These are phyloP conservation scores for Coffea humblotiana DNA, from an alignment of 305 asterid species.

Conservation along the genomic window DNA sequence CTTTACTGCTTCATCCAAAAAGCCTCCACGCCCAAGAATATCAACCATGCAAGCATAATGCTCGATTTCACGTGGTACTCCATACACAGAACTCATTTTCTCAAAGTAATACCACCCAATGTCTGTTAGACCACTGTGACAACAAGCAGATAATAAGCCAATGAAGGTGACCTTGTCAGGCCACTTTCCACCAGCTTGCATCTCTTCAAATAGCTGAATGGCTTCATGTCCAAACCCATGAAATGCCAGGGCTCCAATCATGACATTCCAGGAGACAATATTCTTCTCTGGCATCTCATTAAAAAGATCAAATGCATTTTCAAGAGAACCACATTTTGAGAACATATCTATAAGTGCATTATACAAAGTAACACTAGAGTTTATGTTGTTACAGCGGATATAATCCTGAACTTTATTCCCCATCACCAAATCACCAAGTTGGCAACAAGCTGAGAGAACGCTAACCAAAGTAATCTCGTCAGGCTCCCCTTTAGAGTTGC, in stretches of 20 bases:
- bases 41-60: conserved; percentile 67
- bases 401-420: conserved; percentile 44
- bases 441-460: conserved; percentile 54
- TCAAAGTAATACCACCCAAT: conserved; percentile 37
- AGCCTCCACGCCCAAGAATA: conserved; percentile 59
- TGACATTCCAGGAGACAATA: conserved; percentile 54
- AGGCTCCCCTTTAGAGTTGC: conserved; percentile 37
- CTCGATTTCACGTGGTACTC: conserved; percentile 37
- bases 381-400: conserved; percentile 20
- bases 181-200: conserved; percentile 41
- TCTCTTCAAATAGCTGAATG: conserved; percentile 46
- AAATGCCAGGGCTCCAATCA: conserved; percentile 48
- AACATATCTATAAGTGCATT: conserved; percentile 69
- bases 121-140: conserved; percentile 57
- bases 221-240: conserved; percentile 51
- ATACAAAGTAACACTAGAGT: conserved; percentile 32
- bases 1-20: conserved; percentile 45
- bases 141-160: conserved; percentile 56
- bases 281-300: conserved; percentile 39
- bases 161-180: conserved; percentile 55
- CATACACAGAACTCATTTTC: conserved; percentile 20
- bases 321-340: conserved; percentile 57
- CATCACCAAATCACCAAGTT: conserved; percentile 52
- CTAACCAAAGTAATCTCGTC: conserved; percentile 53
- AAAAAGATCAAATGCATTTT: conserved; percentile 38